Percentiles rank a stretch among this genome's conserved stretches.
phyloP scores from a whole-genome alignment of 192 early-diverging fungal species.

The Chytriomyces sp. region DNA sequence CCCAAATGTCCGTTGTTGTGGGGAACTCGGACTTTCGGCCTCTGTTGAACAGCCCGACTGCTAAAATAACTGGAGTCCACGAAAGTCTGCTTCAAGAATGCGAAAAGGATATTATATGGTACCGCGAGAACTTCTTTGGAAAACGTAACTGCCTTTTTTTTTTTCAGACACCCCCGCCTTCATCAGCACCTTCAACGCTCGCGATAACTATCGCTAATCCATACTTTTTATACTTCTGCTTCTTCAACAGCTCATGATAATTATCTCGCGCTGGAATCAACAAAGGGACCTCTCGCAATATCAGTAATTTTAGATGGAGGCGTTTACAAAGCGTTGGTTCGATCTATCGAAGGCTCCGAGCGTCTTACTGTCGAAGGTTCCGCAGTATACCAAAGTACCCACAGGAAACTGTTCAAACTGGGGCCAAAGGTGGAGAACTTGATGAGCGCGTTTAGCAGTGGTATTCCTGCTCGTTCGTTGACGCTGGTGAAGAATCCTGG shows the following conservation, averaged over 20 bases:
- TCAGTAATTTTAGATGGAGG: slow-evolving; percentile 57
- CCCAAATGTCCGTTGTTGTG: slow-evolving; percentile 49
- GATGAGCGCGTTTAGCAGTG: slow-evolving; percentile 57
- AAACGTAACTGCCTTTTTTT: slow-evolving; percentile 46
- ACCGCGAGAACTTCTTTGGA: slow-evolving; percentile 67
- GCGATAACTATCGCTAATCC: too few relatives aligned
- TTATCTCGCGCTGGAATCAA: slow-evolving; percentile 51
- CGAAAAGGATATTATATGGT: slow-evolving; percentile 73
- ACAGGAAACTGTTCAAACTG: slow-evolving; percentile 50
- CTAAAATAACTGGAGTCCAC: slow-evolving; percentile 57
- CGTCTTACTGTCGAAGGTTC: slow-evolving; percentile 54
- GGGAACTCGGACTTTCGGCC: slow-evolving; percentile 57
- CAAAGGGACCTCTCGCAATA: slow-evolving; percentile 57
- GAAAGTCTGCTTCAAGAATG: slow-evolving; percentile 69
- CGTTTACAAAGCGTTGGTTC: slow-evolving; percentile 59
- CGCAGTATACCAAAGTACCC: slow-evolving; percentile 48
- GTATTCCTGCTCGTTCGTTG: slow-evolving; percentile 59
- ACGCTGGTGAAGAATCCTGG: slow-evolving; percentile 64
- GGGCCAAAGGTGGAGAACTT: slow-evolving; percentile 56
- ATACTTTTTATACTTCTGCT: too few relatives aligned
- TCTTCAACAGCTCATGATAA: slow-evolving; percentile 52
- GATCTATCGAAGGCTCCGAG: slow-evolving; percentile 61
- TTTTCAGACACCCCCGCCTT: not conserved
- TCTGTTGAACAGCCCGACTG: slow-evolving; percentile 45
- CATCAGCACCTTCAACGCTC: too few relatives aligned